Base-by-base conservation (phyloP, 495 filamentous ascomycete species). In the Hypoxylon fragiforme region DNA sequence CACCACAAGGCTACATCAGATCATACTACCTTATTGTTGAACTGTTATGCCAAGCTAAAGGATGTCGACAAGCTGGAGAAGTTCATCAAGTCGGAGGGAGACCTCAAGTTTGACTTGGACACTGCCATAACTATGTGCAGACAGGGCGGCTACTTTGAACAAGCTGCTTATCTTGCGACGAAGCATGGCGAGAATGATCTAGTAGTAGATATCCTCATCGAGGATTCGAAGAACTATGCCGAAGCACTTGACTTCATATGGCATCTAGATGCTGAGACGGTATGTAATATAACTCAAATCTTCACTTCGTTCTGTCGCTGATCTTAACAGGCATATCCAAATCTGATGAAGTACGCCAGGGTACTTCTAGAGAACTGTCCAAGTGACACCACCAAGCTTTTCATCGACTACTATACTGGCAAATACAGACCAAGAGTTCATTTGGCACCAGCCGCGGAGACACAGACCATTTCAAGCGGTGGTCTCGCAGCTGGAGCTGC, bases 71-170 rank as follows among this genome's bases (percentile, higher is more conserved):
- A 98, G 70, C 78, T 98, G 12, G 92, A 97, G 59, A 86, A 87
- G 43, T 98, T 98, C 57, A 98, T 98, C 69, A 95, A 95, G 66
- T 91, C 91, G 35, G 90, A 91, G 2, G 92, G 90, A 1, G 92
- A 97, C 63, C 80, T 95, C 26, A 97, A 94, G 60, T 97, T 98
- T 68, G 94, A 98, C 71, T 76, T 97, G 6, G 94, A 97, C 54
- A 98, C 95, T 5, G 95, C 95, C 2, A 98, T 97, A 42, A 83
- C 86, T 3, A 97, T 98, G 94, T 98, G 94, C 61, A 84, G 95
- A 13, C 94, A 98, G 73, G 95, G 91, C 16, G 91, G 95, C n/a
- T 98, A 98, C 68, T 92, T 86, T 65, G 90, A 96, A 54, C 94
- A 98, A 73, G 94, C 94, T 6, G 95, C 94, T 1, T 97, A 94